Conservation (phyloP, 257 asterid genomes). For the Solanum tacnaense region DNA sequence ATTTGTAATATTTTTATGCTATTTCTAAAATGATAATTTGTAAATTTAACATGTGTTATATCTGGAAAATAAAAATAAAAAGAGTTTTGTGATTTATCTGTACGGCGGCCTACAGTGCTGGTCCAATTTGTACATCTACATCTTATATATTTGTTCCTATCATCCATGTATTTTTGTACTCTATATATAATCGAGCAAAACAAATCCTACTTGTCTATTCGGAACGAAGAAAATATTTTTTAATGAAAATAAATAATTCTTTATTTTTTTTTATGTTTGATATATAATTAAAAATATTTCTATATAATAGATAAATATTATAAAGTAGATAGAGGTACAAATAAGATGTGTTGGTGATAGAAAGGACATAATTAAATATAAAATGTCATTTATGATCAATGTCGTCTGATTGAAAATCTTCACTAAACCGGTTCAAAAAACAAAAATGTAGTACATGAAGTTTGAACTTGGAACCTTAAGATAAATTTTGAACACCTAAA, state of each 20-base stretch:
- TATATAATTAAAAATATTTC: background rate
- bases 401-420: background rate
- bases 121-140: background rate
- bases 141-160: background rate
- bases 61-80: background rate
- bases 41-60: background rate
- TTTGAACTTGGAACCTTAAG: no score
- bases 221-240: background rate
- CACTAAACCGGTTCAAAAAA: no score
- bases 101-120: background rate
- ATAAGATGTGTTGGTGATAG: background rate
- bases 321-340: background rate
- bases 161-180: background rate
- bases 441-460: no score
- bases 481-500: background rate
- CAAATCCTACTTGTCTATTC: background rate
- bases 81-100: background rate
- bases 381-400: no score
- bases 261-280: background rate
- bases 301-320: background rate
- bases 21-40: background rate
- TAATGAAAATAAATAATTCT: fast-evolving
- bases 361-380: no score
- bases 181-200: background rate
- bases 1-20: background rate